Evolutionary conservation across 495 filamentous ascomycete species (phyloP), one percentile per base, ranked within the genome.

Genomic region (Cercophora scortea): DNA sequence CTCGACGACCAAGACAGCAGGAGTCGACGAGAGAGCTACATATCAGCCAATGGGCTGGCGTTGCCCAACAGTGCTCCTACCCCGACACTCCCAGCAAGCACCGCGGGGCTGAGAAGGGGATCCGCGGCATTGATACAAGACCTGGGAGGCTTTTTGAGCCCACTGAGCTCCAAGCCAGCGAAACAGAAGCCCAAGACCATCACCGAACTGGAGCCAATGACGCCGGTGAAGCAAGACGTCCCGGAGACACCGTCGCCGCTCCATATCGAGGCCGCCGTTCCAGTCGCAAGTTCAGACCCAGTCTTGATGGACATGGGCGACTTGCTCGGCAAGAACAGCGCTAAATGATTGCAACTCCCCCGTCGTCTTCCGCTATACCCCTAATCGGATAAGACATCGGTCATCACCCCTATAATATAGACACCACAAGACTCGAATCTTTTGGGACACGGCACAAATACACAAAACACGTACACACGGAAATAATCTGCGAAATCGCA

Each of bases 41-140:
- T 56, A 7, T 67, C 69, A 4, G 63, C 55, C 45, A 51, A 59
- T 18, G 45, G 67, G 17, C 60, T 67, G 10, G 56, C 64, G 16
- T 59, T 65, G 1, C 62, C 66, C 1, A 61, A 57, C 9, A 45
- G 46, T 7, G 46, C 59, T 0, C 72, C 72, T 15, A 55, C 63
- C 8, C 59, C 71, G 6, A 54, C 62, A 1, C 52, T 69, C 12
- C 64, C 59, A 6, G 73, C 73, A 0, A 56, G 65, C 42, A 52
- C 45, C 6, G 58, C 36, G 39, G 73, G 74, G 11, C 51, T 69
- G 8, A 66, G 72, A 16, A 57, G 70, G 15, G 76, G 78, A 4
- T 80, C 76, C 38, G 70, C 75, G 16, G 71, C 79, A 1, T 65
- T 80, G 35, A 63, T 86, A 2, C 78, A 85, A 51, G 83, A 86